Evolutionary conservation across 257 asterid species (phyloP), one percentile per base, ranked within the genome.

Genomic region (Solanum etuberosum): DNA sequence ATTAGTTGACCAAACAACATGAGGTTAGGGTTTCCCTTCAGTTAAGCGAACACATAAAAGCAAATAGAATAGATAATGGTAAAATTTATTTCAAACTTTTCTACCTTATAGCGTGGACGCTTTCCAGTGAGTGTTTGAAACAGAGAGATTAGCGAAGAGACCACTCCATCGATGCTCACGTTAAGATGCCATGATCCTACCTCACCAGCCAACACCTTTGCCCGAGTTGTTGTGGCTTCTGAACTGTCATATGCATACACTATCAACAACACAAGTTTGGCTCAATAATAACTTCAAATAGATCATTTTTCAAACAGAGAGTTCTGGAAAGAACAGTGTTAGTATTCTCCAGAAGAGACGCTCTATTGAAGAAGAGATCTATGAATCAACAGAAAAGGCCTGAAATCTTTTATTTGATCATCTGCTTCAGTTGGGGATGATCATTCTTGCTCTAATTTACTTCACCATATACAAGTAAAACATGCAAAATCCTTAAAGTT

Each of bases 151-250:
- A 97, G 87, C 6, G 99, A 87, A 86, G 98, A 94, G 87, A 95
- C 93, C 63, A 97, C 98, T 88, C 92, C 93, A 88, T 97, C 98
- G 85, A 97, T 97, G 83, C 93, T 91, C 90, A 94, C 93, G 91
- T 94, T 95, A 88, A 94, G 95, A 93, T 95, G 98, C 99, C 99
- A 95, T 34, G 99, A 92, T 81, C 99, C 99, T 61, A 95, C 92
- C 95, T 97, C 99, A 86, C 95, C 96, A 4, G 98, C 95, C 88
- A 95, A 95, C 87, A 95, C 93, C 92, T 89, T 97, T 67, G 98
- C 98, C 91, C 98, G 92, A 34, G 90, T 90, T 90, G 89, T 94
- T 59, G 98, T 93, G 85, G 93, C 93, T 93, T 92, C 92, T 87
- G 98, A 95, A 87, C 98, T 96, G 91, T 86, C 93, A 77, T 63